phyloP scores from a whole-genome alignment of 345 rosid species.

The Aquilaria malaccensis region DNA sequence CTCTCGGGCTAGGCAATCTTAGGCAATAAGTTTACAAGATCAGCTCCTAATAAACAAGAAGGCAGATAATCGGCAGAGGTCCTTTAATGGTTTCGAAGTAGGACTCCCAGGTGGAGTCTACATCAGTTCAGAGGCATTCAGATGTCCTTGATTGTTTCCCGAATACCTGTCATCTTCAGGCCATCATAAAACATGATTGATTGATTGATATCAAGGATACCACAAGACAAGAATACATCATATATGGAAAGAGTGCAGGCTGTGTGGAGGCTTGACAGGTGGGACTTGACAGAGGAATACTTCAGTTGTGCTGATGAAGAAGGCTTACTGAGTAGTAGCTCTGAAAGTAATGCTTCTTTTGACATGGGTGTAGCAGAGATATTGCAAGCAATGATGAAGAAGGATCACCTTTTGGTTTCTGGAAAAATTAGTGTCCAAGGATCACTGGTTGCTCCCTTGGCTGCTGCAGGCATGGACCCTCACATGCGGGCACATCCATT shows the following conservation, averaged over 20 bases:
- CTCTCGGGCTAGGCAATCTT: slow-evolving; percentile 82
- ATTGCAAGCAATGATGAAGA: slow-evolving; percentile 88
- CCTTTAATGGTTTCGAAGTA: slow-evolving; percentile 78
- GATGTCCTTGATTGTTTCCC: slow-evolving; percentile 88
- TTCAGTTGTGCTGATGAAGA: slow-evolving; percentile 77
- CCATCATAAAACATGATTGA: slow-evolving; percentile 92
- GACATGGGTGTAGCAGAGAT: slow-evolving; percentile 95
- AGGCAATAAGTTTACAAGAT: slow-evolving; percentile 83
- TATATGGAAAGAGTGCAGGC: slow-evolving; percentile 99
- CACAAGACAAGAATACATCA: slow-evolving; percentile 89
- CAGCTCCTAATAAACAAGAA: slow-evolving; percentile 78
- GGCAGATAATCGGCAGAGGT: slow-evolving; percentile 95
- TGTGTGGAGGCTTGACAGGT: slow-evolving; percentile 96
- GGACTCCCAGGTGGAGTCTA: slow-evolving; percentile 92
- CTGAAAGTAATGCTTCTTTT: slow-evolving; percentile 94
- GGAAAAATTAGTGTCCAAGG: slow-evolving; percentile 76
- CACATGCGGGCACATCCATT: slow-evolving; percentile 85
- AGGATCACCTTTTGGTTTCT: slow-evolving; percentile 66
- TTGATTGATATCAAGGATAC: slow-evolving; percentile 85
- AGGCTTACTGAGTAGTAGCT: slow-evolving; percentile 75
- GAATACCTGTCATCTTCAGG: slow-evolving; percentile 97
- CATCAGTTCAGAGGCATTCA: slow-evolving; percentile 84
- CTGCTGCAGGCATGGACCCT: slow-evolving; percentile 99
- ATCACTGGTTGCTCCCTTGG: slow-evolving; percentile 92
- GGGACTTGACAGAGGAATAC: slow-evolving; percentile 98